phyloP scores from a whole-genome alignment of 2,329 filamentous ascomycete species.

The Ophiostoma himal-ulmi region DNA sequence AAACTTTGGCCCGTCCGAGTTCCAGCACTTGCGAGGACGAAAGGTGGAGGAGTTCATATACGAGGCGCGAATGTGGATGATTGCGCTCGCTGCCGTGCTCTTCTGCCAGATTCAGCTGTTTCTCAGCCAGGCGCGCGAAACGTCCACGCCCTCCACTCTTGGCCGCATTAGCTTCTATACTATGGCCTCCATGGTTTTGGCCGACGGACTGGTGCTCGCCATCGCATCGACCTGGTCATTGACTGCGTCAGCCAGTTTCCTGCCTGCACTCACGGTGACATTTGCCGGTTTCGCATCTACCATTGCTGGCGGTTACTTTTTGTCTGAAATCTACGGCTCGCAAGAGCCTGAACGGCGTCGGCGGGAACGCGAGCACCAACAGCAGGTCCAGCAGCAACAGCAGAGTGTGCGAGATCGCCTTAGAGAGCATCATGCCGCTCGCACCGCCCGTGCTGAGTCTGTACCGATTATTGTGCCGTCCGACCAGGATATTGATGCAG shows the following conservation, averaged over 20 bases:
- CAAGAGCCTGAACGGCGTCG: conserved; percentile 54
- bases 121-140: conserved; percentile 60
- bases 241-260: conserved; percentile 50
- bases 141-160: conserved; percentile 61
- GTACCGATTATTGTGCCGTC: conserved; percentile 50
- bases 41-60: conserved; percentile 56
- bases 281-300: conserved; percentile 52
- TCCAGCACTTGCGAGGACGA: conserved; percentile 52
- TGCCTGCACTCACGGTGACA: conserved; percentile 51
- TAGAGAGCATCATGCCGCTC: conserved; percentile 30
- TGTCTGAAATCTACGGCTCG: conserved; percentile 55
- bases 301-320: conserved; percentile 51
- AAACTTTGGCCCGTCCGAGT: conserved; percentile 45
- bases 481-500: conserved; percentile 58
- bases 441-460: neutral
- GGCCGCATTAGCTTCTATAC: conserved; percentile 62
- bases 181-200: conserved; percentile 55
- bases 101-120: conserved; percentile 57
- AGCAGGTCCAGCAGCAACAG: conserved; percentile 29
- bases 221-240: conserved; percentile 52
- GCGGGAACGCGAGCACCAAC: conserved; percentile 35
- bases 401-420: conserved; percentile 23
- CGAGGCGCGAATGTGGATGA: conserved; percentile 54
- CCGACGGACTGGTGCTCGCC: conserved; percentile 55
- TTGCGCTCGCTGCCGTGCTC: conserved; percentile 51